phyloP scores from a whole-genome alignment of 2,329 filamentous ascomycete genomes.

The Diaporthe velutina region DNA sequence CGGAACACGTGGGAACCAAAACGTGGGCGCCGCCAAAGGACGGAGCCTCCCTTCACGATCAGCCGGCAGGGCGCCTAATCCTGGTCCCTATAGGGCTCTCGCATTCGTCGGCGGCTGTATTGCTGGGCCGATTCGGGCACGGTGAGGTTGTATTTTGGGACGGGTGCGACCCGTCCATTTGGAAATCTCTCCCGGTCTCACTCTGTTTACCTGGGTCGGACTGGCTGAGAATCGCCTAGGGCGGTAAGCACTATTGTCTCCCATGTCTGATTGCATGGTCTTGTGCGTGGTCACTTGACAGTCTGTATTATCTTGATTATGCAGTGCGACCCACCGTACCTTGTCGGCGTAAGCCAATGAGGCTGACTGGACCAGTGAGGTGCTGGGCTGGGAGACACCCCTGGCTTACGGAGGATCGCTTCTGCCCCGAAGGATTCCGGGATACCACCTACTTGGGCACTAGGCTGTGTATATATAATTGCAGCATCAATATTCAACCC shows the following conservation, averaged over 20 bases:
- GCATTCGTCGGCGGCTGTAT: background rate
- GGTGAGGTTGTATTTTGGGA: background rate
- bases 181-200: background rate
- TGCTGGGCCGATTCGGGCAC: background rate
- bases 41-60: background rate
- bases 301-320: slow-evolving; percentile 14
- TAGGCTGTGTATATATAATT: background rate
- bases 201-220: background rate
- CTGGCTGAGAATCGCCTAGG: background rate
- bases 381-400: background rate
- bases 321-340: slow-evolving; percentile 13
- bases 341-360: background rate
- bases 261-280: background rate
- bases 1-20: background rate
- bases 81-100: background rate
- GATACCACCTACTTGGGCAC: slow-evolving; percentile 6
- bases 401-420: slow-evolving; percentile 7
- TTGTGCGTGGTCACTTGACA: slow-evolving; percentile 5
- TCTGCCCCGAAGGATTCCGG: slow-evolving; percentile 11
- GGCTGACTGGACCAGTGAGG: background rate
- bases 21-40: background rate
- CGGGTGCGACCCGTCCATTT: slow-evolving; percentile 13
- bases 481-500: background rate
- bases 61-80: background rate
- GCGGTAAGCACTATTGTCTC: slow-evolving; percentile 27